Evolutionary conservation across 805 yeast genomes (phyloP), one percentile per base, ranked within the genome.

Genomic region (Lipomyces sp.): DNA sequence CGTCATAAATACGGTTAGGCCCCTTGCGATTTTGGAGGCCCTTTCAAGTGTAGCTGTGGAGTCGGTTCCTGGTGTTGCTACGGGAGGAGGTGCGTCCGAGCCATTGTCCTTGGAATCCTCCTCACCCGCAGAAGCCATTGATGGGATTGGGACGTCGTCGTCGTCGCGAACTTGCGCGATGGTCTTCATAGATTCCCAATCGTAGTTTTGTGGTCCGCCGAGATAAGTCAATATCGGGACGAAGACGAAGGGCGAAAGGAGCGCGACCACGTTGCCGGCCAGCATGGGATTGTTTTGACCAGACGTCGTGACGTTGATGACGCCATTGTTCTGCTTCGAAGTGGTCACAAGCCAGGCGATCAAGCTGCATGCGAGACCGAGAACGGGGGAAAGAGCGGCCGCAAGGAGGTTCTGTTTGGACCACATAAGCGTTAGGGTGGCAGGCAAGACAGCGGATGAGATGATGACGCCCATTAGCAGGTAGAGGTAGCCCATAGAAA

Each of bases 221-320:
- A 75, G 71, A 50, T 77, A 75, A 4, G 86, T 84, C 59, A 85
- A 77, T 2, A 82, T 71, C 11, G 87, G 87, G 60, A 83, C 55
- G 39, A 82, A 72, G 13, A 85, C 67, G 53, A 80, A 69, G 1
- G 88, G 87, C 32, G 83, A 75, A 60, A 81, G 82, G 64, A 85
- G 79, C 1, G 88, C 87, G 67, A 84, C 83, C 15, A 85, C 83
- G 73, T 85, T 85, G 55, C 88, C 88, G 1, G 85, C 84, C 82
- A 82, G 30, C 97, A 93, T 93, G 53, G 97, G 89, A 75, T 90
- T 84, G 77, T 93, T 96, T 69, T 83, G 85, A 71, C 94, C 95
- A n/a, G 96, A 86, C 76, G 87, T 79, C 69, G 81, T 81, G 73
- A 85, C 86, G 64, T 81, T 81, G 18, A 72, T 50, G 15, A 64